Evolutionary conservation across 2,329 filamentous ascomycete species (phyloP).

Genomic region (Pseudocercospora fuligena): DNA sequence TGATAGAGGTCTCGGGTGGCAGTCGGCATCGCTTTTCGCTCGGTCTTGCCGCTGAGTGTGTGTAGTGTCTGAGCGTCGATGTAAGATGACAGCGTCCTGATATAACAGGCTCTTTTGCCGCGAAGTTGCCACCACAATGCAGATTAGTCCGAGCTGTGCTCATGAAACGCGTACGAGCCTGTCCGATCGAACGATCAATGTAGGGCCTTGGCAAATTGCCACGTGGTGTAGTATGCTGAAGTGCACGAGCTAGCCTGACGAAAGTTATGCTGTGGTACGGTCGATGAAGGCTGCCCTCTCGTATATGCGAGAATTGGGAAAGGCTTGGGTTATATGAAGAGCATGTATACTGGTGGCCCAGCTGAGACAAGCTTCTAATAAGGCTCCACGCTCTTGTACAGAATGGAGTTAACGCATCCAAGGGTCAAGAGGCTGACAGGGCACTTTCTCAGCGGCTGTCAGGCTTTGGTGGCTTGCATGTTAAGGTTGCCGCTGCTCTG

Average conservation of each 20-base stretch:
- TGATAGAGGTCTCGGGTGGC: slow-evolving; percentile 27
- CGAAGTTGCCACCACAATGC: neutral
- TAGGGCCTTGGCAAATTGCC: slow-evolving; percentile 22
- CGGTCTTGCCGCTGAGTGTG: neutral
- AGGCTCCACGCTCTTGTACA: slow-evolving; percentile 12
- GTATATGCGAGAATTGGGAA: slow-evolving; percentile 9
- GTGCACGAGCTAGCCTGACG: slow-evolving; percentile 1
- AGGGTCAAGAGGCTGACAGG: slow-evolving; percentile 20
- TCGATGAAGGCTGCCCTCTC: slow-evolving; percentile 6
- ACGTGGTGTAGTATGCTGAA: slow-evolving; percentile 22
- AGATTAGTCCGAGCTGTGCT: neutral
- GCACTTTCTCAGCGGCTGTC: slow-evolving; percentile 14
- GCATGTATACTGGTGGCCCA: slow-evolving; percentile 12
- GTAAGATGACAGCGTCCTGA: neutral
- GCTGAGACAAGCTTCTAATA: slow-evolving; percentile 28
- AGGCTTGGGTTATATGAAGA: slow-evolving; percentile 12
- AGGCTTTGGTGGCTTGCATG: slow-evolving; percentile 23
- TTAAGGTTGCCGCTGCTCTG: slow-evolving; percentile 11
- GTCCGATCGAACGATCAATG: slow-evolving; percentile 22
- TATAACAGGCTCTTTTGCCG: neutral
- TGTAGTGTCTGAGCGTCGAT: neutral
- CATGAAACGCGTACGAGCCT: neutral
- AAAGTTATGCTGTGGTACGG: slow-evolving; percentile 9
- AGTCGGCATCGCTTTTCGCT: slow-evolving; percentile 26
- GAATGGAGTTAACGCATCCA: slow-evolving; percentile 18